These are phyloP conservation scores for Dryas integrifolia DNA, from an alignment of 331 rosid species.

Conservation along the genomic window DNA sequence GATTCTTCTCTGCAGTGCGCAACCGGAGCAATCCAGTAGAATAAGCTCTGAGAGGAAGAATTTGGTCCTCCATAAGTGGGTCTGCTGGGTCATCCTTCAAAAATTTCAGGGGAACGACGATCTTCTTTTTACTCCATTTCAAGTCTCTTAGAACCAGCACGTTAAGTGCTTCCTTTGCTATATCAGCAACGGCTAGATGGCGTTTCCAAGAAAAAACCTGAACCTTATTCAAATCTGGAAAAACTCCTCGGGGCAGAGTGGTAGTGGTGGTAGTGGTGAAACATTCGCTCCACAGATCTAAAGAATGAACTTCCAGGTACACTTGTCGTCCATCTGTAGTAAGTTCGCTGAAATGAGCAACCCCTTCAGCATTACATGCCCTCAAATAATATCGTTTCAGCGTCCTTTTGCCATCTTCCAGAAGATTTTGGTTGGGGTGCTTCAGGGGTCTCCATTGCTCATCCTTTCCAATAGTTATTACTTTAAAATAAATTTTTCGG, in stretches of 20 bases:
- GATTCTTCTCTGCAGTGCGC: too few relatives aligned
- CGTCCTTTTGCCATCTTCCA: background rate
- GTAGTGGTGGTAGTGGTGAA: background rate
- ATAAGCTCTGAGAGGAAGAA: too few relatives aligned
- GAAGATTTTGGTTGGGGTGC: background rate
- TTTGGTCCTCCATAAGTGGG: too few relatives aligned
- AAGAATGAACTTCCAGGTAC: background rate
- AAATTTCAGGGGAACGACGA: too few relatives aligned
- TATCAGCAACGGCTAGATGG: background rate
- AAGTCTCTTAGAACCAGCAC: background rate
- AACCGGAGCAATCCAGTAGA: too few relatives aligned
- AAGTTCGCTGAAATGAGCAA: background rate
- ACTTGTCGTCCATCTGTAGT: background rate
- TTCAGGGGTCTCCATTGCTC: background rate
- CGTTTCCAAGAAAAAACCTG: background rate
- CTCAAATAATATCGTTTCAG: background rate
- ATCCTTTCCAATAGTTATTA: background rate
- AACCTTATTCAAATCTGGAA: background rate
- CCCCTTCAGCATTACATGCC: too few relatives aligned
- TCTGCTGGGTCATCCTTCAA: too few relatives aligned
- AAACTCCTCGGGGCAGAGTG: background rate
- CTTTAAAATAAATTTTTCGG: background rate
- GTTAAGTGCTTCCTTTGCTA: background rate
- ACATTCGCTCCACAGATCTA: conserved; percentile 1
- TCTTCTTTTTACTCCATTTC: background rate